These are phyloP conservation scores for Leccinum longicurvipes DNA, from an alignment of 768 basidiomycete species.

Conservation along the genomic window DNA sequence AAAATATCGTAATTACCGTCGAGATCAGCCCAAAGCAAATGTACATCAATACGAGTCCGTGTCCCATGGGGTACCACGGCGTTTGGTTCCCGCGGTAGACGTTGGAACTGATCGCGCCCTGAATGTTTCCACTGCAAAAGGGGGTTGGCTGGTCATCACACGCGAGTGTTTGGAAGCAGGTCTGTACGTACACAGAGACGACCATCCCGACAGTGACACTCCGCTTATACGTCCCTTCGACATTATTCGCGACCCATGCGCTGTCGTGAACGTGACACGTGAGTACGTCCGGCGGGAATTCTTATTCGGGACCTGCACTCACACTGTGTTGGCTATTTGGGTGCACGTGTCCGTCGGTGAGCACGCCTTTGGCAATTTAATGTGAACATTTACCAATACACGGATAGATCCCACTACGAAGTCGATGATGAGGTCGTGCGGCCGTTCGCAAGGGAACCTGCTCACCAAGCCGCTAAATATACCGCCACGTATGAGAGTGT, in stretches of 20 bases:
- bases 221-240: slow-evolving; percentile 75
- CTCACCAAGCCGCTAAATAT: slow-evolving; percentile 66
- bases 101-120: slow-evolving; percentile 75
- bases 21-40: slow-evolving; percentile 59
- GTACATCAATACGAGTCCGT: slow-evolving; percentile 70
- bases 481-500: slow-evolving; percentile 70
- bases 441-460: background rate
- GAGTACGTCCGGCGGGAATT: background rate
- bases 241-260: slow-evolving; percentile 64
- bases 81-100: slow-evolving; percentile 66
- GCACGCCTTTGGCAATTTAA: too few species aligned
- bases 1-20: slow-evolving; percentile 38
- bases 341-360: background rate
- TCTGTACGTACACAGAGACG: slow-evolving; percentile 52
- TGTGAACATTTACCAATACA: slow-evolving; percentile 52
- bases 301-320: slow-evolving; percentile 13
- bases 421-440: background rate
- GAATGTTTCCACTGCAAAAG: slow-evolving; percentile 61
- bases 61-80: slow-evolving; percentile 63
- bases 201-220: slow-evolving; percentile 69
- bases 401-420: slow-evolving; percentile 66
- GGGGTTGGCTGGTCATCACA: background rate
- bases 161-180: background rate
- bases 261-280: slow-evolving; percentile 18
- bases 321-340: slow-evolving; percentile 57